Base-by-base conservation (phyloP, 495 filamentous ascomycete species). In the Evernia prunastri region DNA sequence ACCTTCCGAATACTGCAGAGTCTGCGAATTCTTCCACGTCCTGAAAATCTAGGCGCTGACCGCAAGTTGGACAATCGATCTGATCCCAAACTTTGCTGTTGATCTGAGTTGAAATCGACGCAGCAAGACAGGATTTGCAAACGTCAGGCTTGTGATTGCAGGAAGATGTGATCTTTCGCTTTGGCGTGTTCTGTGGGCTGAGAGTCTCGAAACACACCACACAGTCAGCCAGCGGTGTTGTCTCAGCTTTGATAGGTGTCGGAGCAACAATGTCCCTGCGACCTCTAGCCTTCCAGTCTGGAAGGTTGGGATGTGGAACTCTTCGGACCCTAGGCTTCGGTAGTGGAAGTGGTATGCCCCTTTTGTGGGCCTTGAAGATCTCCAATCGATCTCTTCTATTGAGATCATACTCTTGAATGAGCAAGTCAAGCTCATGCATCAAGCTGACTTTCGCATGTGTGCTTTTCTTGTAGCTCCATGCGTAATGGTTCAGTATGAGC, bases 31-130 rank as follows among this genome's bases (percentile, higher is more conserved):
- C 59, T 33, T 45, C 17, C 3, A 66, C 45, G 12, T 66, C 63
- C n/a, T 57, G 56, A 17, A 40, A 43, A 6, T 43, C 37, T n/a
- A 66, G 10, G 12, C 47, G 39, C 10, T 25, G 25, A n/a, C 63
- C 40, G 51, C 63, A 66, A 37, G 20, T 53, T 36, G 63, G 63
- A 56, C 63, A 66, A 33, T 37, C 47, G 18, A 66, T 66, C 13
- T 56, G 58, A 56, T 66, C 39, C 63, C 58, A 66, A 6, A 66
- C 33, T 40, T 61, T 61, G 47, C 40, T 23, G 3, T 12, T 23
- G 1, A 60, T 11, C 11, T 66, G 58, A 10, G 59, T 33, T 13
- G 63, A 12, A 29, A 66, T 66, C 23, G 35, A 58, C 9, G 35
- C 18, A 7, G 18, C 29, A 23, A 61, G 27, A 35, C 58, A 66